Base-by-base conservation (phyloP, 1,284 basidiomycete genomes). In the Pholiota adiposa region DNA sequence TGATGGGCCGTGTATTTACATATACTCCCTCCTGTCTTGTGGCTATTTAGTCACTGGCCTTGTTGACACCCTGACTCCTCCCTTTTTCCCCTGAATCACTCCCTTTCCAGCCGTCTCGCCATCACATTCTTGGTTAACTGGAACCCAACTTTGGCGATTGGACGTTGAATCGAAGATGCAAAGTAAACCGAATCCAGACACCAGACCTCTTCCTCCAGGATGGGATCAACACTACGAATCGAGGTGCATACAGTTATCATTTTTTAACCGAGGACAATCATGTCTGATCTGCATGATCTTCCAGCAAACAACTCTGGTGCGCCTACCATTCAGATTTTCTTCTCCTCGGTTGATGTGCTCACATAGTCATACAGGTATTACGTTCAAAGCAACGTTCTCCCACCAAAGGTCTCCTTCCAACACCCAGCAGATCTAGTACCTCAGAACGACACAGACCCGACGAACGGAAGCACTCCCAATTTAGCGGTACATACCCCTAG, bases 161-260 rank as follows among this genome's bases (percentile, higher is more conserved):
- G 19, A 51, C 19, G 29, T 16, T 51, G n/a, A n/a, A n/a, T 16
- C 23, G 44, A 36, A 41, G 49, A 58, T 61, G 54, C 36, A 50
- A 23, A 59, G 40, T n/a, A 49, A 55, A 29, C 48, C 38, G 19
- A 60, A 73, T 61, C 67, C 72, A 46, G 74, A 74, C 59, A 63
- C 53, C 19, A 65, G 73, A 25, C 67, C 70, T 21, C 62, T 77
- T 29, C 76, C 75, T 11, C 56, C 68, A 36, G 77, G 76, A 16
- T 78, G 77, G 77, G 63, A 58, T 36, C 67, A 74, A 33, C 70
- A 75, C 57, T 71, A 66, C 58, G 74, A 77, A 59, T 53, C 69
- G 25, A 64, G 68, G 77, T 77, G 56, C 59, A 74, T 36, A 33
- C 19, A 14, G 16, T 33, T 11, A 21, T 50, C 18, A 52, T 9